Evolutionary conservation across 2,329 filamentous ascomycete genomes (phyloP).

Genomic region (Curvularia sp.): DNA sequence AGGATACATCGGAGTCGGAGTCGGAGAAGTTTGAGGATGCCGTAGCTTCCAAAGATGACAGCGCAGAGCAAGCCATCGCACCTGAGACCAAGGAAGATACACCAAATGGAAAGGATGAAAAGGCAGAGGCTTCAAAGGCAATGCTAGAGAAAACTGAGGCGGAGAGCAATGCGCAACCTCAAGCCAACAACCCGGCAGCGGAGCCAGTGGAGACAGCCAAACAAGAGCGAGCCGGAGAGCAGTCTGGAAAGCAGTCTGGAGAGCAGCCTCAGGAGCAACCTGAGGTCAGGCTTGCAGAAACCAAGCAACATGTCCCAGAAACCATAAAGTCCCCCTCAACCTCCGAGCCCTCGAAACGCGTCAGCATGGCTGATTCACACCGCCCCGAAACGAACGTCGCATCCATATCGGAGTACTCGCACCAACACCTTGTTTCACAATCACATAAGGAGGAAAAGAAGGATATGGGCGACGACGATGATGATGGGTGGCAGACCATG

Average conservation of each 20-base stretch:
- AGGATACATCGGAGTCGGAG: slow-evolving; percentile 36
- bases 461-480: slow-evolving; percentile 64
- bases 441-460: slow-evolving; percentile 48
- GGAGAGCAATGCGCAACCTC: slow-evolving; percentile 18
- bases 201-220: slow-evolving; percentile 18
- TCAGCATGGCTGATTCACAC: slow-evolving; percentile 1
- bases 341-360: slow-evolving; percentile 20
- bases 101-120: slow-evolving; percentile 16
- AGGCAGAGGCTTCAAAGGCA: slow-evolving; percentile 13
- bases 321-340: slow-evolving; percentile 3
- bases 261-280: slow-evolving; percentile 11
- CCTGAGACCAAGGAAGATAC: slow-evolving; percentile 24
- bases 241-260: neutral
- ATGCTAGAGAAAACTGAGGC: slow-evolving; percentile 12
- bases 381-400: slow-evolving; percentile 23
- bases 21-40: slow-evolving; percentile 42
- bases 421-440: slow-evolving; percentile 74
- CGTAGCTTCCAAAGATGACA: slow-evolving; percentile 30
- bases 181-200: slow-evolving; percentile 25
- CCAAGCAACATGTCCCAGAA: slow-evolving; percentile 7
- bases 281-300: slow-evolving; percentile 6
- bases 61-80: slow-evolving; percentile 39
- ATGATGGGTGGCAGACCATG: slow-evolving; percentile 93
- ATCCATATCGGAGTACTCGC: slow-evolving; percentile 82
- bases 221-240: slow-evolving; percentile 8